phyloP scores from a whole-genome alignment of 2,329 filamentous ascomycete species.

The Neocucurbitaria cava region DNA sequence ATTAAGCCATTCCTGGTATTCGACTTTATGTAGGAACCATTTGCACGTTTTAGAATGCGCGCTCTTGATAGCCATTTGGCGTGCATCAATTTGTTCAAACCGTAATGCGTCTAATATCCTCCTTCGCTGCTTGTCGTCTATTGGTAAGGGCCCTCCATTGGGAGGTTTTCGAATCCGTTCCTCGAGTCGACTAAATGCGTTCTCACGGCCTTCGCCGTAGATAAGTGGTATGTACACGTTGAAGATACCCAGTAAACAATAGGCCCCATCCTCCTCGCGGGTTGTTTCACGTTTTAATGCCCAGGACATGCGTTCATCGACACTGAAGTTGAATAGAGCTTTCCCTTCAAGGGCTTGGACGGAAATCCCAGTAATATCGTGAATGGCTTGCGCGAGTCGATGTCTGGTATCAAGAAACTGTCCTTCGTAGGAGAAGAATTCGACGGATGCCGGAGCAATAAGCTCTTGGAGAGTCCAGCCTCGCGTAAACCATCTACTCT shows the following conservation, averaged over 20 bases:
- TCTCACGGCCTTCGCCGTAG: constrained; percentile 2
- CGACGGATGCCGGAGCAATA: not conserved
- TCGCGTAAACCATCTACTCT: constrained; percentile 9
- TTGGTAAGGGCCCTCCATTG: not conserved
- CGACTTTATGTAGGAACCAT: constrained; percentile 46
- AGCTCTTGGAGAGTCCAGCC: constrained; percentile 10
- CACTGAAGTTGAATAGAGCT: not conserved
- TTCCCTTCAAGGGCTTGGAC: not conserved
- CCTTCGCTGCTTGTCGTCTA: not conserved
- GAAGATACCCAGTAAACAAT: constrained; percentile 7
- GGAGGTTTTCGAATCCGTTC: not conserved
- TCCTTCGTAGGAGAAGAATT: constrained; percentile 6
- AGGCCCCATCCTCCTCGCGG: constrained; percentile 1
- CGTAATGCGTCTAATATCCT: not conserved
- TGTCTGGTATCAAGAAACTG: not conserved
- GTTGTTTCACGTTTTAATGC: not conserved
- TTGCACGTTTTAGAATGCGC: constrained; percentile 45
- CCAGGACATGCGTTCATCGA: constrained; percentile 14
- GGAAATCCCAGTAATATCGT: constrained; percentile 2
- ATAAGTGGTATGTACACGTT: not conserved
- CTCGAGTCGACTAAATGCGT: constrained; percentile 3
- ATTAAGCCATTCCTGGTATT: constrained; percentile 50
- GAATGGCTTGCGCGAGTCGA: not conserved
- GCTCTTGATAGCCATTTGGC: constrained; percentile 43
- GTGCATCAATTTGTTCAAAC: constrained; percentile 45